Conservation (phyloP, 495 filamentous ascomycete species). For the Penicillium mononematosum region DNA sequence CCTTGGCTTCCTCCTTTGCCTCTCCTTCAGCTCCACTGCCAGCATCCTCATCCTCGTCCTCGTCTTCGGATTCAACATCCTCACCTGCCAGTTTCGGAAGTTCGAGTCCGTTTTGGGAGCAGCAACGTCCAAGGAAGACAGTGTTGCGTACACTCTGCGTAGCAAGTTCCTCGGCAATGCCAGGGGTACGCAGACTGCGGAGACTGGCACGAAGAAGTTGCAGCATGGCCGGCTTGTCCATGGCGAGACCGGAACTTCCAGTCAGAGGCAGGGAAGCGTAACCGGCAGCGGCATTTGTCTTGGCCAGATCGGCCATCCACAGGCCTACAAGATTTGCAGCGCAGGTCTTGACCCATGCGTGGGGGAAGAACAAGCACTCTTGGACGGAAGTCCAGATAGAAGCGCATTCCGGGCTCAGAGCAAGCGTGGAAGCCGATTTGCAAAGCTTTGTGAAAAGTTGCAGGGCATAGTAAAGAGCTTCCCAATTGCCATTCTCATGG, state of each 20-base stretch:
- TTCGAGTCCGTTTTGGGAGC: conserved; percentile 60
- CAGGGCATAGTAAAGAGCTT: conserved; percentile 75
- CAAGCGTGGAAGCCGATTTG: conserved; percentile 59
- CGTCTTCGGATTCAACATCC: conserved; percentile 41
- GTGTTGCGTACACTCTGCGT: conserved; percentile 73
- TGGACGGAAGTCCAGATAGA: conserved; percentile 66
- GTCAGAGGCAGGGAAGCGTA: conserved; percentile 59
- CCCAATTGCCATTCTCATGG: conserved; percentile 61
- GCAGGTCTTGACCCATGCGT: conserved; percentile 73
- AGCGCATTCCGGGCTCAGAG: conserved; percentile 55
- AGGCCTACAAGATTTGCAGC: conserved; percentile 70
- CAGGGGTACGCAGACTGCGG: conserved; percentile 62
- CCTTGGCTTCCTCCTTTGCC: conserved; percentile 28
- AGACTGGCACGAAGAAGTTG: conserved; percentile 63
- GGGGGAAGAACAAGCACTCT: conserved; percentile 66
- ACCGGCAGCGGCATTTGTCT: conserved; percentile 52
- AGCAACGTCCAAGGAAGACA: conserved; percentile 69
- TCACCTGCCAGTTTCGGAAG: conserved; percentile 42
- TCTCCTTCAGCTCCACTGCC: conserved; percentile 28
- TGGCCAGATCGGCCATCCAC: conserved; percentile 76
- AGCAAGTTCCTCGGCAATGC: conserved; percentile 65
- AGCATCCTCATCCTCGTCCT: conserved; percentile 44
- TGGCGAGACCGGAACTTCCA: conserved; percentile 67
- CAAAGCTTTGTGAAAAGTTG: conserved; percentile 66
- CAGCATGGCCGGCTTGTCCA: conserved; percentile 63